Evolutionary conservation across 441 rosid genomes (phyloP).

Genomic region (Breynia disticha): DNA sequence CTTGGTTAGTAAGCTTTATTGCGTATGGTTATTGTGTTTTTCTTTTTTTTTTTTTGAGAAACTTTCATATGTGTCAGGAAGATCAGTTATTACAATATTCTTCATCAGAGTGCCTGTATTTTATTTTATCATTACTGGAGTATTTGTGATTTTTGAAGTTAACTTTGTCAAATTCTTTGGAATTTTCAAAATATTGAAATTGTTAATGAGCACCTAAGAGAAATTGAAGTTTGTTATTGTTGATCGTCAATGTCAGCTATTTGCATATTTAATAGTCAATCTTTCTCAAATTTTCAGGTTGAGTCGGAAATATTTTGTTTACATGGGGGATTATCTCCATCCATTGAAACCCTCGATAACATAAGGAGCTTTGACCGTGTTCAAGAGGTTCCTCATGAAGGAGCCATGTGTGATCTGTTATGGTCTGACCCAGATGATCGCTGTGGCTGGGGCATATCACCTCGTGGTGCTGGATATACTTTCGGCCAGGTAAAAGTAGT

Average conservation of each 20-base stretch:
- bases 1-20: slow-evolving; percentile 51
- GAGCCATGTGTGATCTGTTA: slow-evolving; percentile 79
- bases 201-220: too few relatives aligned
- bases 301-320: slow-evolving; percentile 80
- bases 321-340: slow-evolving; percentile 77
- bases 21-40: slow-evolving; percentile 15
- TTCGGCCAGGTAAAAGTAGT: slow-evolving; percentile 82
- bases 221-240: too few relatives aligned
- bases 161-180: background rate
- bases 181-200: slow-evolving; percentile 11
- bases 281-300: slow-evolving; percentile 28
- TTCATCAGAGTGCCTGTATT: too few relatives aligned
- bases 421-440: slow-evolving; percentile 89
- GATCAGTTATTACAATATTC: too few relatives aligned
- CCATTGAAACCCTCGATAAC: slow-evolving; percentile 75
- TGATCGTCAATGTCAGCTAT: too few relatives aligned
- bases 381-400: slow-evolving; percentile 87
- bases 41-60: too few relatives aligned
- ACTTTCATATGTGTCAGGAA: too few relatives aligned
- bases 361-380: slow-evolving; percentile 72
- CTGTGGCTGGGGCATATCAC: slow-evolving; percentile 87
- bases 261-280: slow-evolving; percentile 6
- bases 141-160: too few relatives aligned
- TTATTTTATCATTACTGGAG: background rate
- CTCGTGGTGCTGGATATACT: slow-evolving; percentile 79